Base-by-base conservation (phyloP, 2,329 filamentous ascomycete genomes). In the Graphiopsis chlorocephala region DNA sequence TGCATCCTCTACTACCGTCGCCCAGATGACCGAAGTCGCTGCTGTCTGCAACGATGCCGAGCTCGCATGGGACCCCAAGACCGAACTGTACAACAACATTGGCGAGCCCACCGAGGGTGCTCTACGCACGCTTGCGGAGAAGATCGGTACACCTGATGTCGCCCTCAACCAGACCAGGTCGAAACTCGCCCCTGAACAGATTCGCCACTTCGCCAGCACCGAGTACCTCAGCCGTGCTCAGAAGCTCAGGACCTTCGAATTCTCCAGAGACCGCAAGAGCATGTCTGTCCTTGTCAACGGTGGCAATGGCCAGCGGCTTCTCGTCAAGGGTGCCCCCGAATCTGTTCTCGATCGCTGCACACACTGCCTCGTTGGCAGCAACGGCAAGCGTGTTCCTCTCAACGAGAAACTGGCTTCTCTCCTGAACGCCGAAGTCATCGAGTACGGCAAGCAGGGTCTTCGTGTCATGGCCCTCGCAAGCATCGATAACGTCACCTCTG, bases 21-120 rank as follows among this genome's bases (percentile, higher is more conserved):
- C 86, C 61, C 92, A 96, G 76, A 90, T 98, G 79, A 81, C 84
- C 47, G 86, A 89, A 74, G 84, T 88, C 61, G 82, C 85, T 56
- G 86, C 87, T 25, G 85, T 97, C 53, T 99, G 95, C 80, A 99
- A 99, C 78, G 92, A 96, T 72, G 87, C 95, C 57, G 86, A 87
- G 64, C 83, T 99, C 62, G 87, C 91, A 48, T 93, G 93, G 72
- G 95, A 99, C 78, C 75, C 87, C 17, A 90, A 92, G 73, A 87
- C 85, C 58, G 87, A 86, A 42, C 84, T 85, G 14, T 97, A 90
- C 78, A 89, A 88, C 70, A 96, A 88, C 73, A 87, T 99, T 69
- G 95, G 95, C 68, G 95, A 99, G 78, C 91, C 95, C 20, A 99
- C 95, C 5, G 95, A 99, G 81, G 96, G 93, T 66, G 94, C 94